Conservation (phyloP, 306 rosid genomes). For the Luffa aegyptiaca region DNA sequence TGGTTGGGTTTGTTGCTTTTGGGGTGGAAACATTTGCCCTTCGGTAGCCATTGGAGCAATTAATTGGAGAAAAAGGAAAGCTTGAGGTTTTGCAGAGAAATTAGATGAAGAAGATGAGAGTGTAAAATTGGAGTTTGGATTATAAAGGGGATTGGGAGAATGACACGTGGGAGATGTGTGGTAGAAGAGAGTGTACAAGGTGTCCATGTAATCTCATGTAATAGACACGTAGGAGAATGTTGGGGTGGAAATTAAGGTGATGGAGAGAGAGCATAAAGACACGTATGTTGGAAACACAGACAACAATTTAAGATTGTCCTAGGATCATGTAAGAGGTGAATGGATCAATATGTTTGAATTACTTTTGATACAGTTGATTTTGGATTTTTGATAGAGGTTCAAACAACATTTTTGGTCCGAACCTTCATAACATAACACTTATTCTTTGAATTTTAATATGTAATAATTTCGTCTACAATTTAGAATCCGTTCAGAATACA, state of each 20-base stretch:
- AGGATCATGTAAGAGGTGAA: neutral
- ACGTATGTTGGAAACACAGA: neutral
- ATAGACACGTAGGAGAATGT: neutral
- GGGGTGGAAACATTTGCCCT: slow-evolving; percentile 39
- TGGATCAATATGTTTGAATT: neutral
- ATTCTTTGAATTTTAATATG: too few relatives aligned
- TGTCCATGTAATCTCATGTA: neutral
- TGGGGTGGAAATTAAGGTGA: neutral
- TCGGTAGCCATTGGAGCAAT: slow-evolving; percentile 17
- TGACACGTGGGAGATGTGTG: neutral
- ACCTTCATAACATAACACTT: too few relatives aligned
- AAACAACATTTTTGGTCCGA: too few relatives aligned
- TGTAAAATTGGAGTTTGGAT: neutral
- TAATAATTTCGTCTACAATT: too few relatives aligned
- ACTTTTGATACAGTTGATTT: neutral
- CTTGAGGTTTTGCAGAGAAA: neutral
- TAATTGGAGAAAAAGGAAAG: neutral
- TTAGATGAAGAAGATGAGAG: neutral
- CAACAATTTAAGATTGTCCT: neutral
- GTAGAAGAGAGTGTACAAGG: neutral
- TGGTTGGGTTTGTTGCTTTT: slow-evolving; percentile 36
- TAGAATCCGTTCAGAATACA: too few relatives aligned
- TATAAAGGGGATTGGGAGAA: neutral
- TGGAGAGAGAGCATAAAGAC: neutral
- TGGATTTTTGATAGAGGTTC: neutral